Evolutionary conservation across 202 grass and related monocot species (phyloP).

Genomic region (Zizania palustris): DNA sequence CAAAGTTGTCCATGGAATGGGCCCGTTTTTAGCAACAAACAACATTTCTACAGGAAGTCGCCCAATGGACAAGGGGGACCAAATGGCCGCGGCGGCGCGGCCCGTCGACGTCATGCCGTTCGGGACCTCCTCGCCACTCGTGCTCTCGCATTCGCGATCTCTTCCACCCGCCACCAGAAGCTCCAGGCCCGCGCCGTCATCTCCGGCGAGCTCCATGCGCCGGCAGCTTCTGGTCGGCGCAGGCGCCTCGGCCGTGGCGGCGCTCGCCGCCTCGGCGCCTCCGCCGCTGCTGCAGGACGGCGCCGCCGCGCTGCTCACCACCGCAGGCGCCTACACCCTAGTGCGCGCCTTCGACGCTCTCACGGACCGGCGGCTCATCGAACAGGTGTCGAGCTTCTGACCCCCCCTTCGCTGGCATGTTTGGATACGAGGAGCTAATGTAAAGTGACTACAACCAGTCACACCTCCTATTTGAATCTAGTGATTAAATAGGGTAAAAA

Average conservation of each 20-base stretch:
- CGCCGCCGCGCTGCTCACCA: conserved; percentile 46
- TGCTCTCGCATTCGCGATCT: conserved; percentile 17
- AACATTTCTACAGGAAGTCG: too few species aligned
- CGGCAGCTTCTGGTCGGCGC: conserved; percentile 23
- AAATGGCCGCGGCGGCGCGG: conserved; percentile 39
- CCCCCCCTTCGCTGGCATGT: too few species aligned
- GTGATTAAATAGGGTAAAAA: too few species aligned
- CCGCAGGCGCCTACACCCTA: conserved; percentile 70
- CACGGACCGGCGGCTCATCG: conserved; percentile 59
- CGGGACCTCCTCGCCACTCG: too few species aligned
- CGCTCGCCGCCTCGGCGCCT: conserved; percentile 21
- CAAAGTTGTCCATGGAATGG: too few species aligned
- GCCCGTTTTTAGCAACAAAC: too few species aligned
- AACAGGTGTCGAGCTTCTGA: conserved; percentile 61
- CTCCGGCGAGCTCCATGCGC: not conserved
- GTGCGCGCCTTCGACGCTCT: conserved; percentile 73
- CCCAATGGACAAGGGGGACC: not conserved
- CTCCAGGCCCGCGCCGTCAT: not conserved
- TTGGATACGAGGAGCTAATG: too few species aligned
- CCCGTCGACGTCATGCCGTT: not conserved
- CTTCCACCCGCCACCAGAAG: not conserved
- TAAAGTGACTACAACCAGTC: too few species aligned
- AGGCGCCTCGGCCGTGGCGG: conserved; percentile 30
- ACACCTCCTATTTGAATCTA: too few species aligned
- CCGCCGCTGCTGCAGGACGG: conserved; percentile 55